Conservation (phyloP, 768 basidiomycete species). For the Kwoniella dendrophila region DNA sequence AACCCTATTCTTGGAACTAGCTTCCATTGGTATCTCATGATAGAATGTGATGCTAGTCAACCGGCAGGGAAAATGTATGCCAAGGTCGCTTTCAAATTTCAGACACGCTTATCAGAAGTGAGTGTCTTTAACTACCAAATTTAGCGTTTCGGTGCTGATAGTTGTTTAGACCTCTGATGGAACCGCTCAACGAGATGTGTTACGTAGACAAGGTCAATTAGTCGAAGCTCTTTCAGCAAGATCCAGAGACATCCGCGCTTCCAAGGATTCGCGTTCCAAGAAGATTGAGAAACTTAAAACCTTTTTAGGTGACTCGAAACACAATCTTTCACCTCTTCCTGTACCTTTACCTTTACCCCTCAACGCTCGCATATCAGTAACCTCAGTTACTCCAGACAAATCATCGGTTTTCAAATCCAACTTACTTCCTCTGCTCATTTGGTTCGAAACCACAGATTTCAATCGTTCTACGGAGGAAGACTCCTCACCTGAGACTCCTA, state of each 20-base stretch:
- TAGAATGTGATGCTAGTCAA: constrained; percentile 79
- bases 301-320: constrained; percentile 80
- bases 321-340: constrained; percentile 72
- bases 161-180: constrained; percentile 62
- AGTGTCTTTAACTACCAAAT: background rate
- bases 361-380: constrained; percentile 80
- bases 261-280: constrained; percentile 91
- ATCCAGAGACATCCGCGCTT: constrained; percentile 81
- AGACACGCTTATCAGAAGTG: constrained; percentile 85
- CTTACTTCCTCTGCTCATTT: constrained; percentile 84
- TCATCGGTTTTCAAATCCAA: constrained; percentile 98
- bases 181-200: constrained; percentile 77
- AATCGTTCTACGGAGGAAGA: constrained; percentile 25
- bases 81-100: constrained; percentile 83
- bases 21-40: constrained; percentile 97
- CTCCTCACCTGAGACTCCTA: constrained; percentile 56
- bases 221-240: constrained; percentile 81
- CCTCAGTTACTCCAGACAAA: constrained; percentile 85
- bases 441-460: constrained; percentile 79
- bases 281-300: constrained; percentile 95
- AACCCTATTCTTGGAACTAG: constrained; percentile 86
- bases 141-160: background rate
- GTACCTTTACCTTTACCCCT: constrained; percentile 81
- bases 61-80: constrained; percentile 88
- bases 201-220: constrained; percentile 87